Base-by-base conservation (phyloP, 2,329 filamentous ascomycete species). In the Neonectria sp. region DNA sequence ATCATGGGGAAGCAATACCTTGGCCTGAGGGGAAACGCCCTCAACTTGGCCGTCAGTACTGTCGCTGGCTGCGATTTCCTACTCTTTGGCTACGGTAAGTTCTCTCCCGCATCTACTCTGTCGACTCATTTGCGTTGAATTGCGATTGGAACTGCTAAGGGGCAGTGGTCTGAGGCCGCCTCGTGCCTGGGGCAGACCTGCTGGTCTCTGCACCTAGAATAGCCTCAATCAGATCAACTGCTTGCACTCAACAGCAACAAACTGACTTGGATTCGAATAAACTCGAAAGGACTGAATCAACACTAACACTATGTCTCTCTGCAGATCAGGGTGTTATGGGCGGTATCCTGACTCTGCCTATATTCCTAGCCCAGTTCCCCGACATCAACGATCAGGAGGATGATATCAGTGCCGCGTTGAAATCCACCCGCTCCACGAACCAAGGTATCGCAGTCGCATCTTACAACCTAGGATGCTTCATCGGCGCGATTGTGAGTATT, bases 321-420 rank as follows among this genome's bases (percentile, higher is more conserved):
- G 12, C 86, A 91, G 92, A 94, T 78, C 91, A 93, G 80, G 90
- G 92, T 76, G 91, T 94, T 11, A 94, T 93, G 86, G 92, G 91
- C 52, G 91, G 91, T 63, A 89, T 95, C 70, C 83, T 95, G 63
- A 93, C 92, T 3, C 86, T 95, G 11, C 81, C 82, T 31, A 81
- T 88, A 71, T 91, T 91, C 76, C 82, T 90, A 21, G 65, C 75
- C 1, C 89, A 86, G 74, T 91, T 92, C 79, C 80, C 89, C 45
- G 87, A 86, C 5, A 83, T 72, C 74, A 81, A 86, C 24, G 80
- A 86, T 6, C 86, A 72, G 3, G 75, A 74, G n/a, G 67, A 68
- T 0, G 67, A 85, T 86, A 76, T 80, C 21, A 75, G 77, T 49
- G 37, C 70, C 1, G 60, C 75, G 2, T 76, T 83, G 60, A 78